Evolutionary conservation across 2,329 filamentous ascomycete species (phyloP).

Genomic region (Cercospora nicotianae): DNA sequence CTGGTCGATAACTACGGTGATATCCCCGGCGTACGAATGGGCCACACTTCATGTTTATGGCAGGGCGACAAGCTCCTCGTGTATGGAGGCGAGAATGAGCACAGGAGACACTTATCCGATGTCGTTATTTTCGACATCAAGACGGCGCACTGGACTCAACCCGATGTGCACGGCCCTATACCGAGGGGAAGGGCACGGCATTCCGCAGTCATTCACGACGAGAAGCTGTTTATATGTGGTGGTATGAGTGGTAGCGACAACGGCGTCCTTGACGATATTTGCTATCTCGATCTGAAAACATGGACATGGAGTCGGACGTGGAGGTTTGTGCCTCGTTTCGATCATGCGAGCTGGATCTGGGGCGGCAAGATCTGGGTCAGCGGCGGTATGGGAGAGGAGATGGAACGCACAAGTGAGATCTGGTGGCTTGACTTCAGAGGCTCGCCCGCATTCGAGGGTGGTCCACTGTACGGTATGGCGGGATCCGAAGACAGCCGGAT

Average conservation of each 20-base stretch:
- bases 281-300: conserved; percentile 93
- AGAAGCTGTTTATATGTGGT: conserved; percentile 93
- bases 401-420: conserved; percentile 94
- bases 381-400: conserved; percentile 88
- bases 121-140: conserved; percentile 94
- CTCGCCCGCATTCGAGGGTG: conserved; percentile 69
- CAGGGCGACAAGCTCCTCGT: conserved; percentile 93
- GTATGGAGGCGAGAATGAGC: conserved; percentile 97
- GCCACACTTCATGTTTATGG: conserved; percentile 95
- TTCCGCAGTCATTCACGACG: conserved; percentile 90
- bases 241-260: conserved; percentile 94
- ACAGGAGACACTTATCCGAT: conserved; percentile 91
- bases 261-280: conserved; percentile 90
- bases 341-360: conserved; percentile 93
- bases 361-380: conserved; percentile 94
- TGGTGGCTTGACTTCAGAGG: conserved; percentile 98
- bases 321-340: conserved; percentile 92
- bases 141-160: conserved; percentile 93
- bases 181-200: conserved; percentile 90
- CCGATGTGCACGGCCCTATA: conserved; percentile 77
- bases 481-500: conserved; percentile 39
- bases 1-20: conserved; percentile 98
- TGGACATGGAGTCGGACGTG: conserved; percentile 96
- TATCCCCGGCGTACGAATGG: conserved; percentile 96
- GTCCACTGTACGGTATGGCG: conserved; percentile 34